phyloP scores from a whole-genome alignment of 352 stramenopile genomes.

The Globisporangium heterothallicum region DNA sequence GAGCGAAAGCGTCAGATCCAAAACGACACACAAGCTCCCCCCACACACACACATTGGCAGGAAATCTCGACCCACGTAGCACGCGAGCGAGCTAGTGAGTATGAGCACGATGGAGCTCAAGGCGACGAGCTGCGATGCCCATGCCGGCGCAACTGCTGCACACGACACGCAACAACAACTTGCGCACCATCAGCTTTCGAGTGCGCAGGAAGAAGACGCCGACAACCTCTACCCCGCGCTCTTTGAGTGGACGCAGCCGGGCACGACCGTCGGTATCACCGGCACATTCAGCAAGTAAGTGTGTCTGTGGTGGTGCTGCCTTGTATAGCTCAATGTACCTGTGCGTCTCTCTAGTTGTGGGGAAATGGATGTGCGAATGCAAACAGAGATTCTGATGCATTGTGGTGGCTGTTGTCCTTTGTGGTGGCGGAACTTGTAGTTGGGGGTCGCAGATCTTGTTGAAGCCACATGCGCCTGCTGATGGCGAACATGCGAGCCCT shows the following conservation, averaged over 20 bases:
- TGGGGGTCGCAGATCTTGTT: constrained; percentile 77
- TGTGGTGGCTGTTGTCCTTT: constrained; percentile 5
- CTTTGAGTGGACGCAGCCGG: constrained; percentile 55
- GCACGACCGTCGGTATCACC: constrained; percentile 56
- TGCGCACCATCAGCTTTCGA: too few species aligned
- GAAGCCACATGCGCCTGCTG: constrained; percentile 22
- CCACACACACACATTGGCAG: not conserved
- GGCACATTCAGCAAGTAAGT: constrained; percentile 80
- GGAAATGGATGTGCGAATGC: not conserved
- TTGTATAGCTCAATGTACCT: not conserved
- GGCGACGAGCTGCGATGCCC: not conserved
- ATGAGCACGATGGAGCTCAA: not conserved
- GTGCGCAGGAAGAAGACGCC: constrained; percentile 28
- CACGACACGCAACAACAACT: not conserved
- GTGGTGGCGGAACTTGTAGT: constrained; percentile 18
- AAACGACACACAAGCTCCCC: constrained; percentile 4
- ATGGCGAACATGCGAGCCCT: constrained; percentile 1
- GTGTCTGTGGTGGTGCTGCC: not conserved
- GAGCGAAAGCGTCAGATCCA: constrained; percentile 1
- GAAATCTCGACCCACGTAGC: not conserved
- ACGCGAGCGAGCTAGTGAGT: not conserved
- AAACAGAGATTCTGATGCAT: constrained; percentile 1
- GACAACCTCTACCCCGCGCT: constrained; percentile 48
- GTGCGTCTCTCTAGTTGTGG: not conserved
- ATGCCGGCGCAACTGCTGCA: not conserved